Base-by-base conservation (phyloP, 1,139 yeast genomes). In the Taphrina flavorubra region DNA sequence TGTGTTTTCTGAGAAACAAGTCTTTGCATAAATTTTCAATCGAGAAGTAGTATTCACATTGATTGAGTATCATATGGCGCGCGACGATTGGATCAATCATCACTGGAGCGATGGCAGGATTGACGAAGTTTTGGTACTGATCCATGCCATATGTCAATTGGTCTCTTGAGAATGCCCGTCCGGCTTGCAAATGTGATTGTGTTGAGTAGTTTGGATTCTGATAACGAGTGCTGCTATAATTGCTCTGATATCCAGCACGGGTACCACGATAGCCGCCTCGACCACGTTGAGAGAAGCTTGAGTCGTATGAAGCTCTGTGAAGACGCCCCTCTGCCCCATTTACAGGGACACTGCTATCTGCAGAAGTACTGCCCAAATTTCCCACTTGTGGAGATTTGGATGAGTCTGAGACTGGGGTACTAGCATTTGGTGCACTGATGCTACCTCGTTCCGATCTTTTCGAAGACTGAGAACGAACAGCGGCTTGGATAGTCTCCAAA, bases 11-110 rank as follows among this genome's bases (percentile, higher is more conserved):
- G 77, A 91, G 81, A 77, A 79, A 90, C 70, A 89, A 81, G 78
- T 91, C 97, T 79, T 90, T 89, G 74, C 90, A 83, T 78, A 94
- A 83, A 79, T 94, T 94, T 75, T 92, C 97, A 69, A 88, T 83
- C 37, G 95, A 88, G 79, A 94, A 89, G 79, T 94, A 94, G 81
- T 92, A 94, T 77, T 90, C 94, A 70, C 61, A 57, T 20, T 63
- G 67, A 31, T 63, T 56, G 34, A 53, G 56, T 16, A 63, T 58
- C 40, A 63, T 56, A 14, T 53, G 61, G 14, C 61, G 67, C 20
- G 67, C 67, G 40, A 63, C 51, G 37, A 63, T 40, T 13, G 67
- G 67, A 37, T 63, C 67, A 25, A 63, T 53, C 67, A 63, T 53
- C 37, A 63, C 47, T 6, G 66, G 59, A 11, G 60, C 55, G 37